A percentile compares a stretch with the other conserved stretches of the same genome.
These are phyloP conservation scores for Lepidium didymum DNA, from an alignment of 345 rosid genomes.

Conservation along the genomic window DNA sequence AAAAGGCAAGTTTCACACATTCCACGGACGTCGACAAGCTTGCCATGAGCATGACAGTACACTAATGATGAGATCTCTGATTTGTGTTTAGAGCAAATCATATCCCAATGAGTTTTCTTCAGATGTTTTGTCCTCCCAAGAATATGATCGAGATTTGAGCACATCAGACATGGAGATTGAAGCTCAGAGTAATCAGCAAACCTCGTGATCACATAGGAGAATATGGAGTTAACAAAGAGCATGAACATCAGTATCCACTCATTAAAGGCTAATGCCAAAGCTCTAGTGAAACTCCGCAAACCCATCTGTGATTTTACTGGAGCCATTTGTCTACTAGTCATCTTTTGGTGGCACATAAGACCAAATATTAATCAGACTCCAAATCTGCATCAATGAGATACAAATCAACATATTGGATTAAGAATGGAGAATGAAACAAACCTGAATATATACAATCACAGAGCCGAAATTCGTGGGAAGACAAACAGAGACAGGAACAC, in stretches of 20 bases:
- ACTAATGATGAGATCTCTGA: constrained; percentile 79
- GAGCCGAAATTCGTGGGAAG: neutral
- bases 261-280: constrained; percentile 56
- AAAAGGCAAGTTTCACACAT: constrained; percentile 78
- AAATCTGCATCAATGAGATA: constrained; percentile 21
- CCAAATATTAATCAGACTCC: constrained; percentile 8
- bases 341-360: constrained; percentile 18
- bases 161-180: constrained; percentile 68
- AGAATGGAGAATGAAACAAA: neutral
- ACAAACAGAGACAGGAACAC: constrained; percentile 13
- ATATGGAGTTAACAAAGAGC: constrained; percentile 58
- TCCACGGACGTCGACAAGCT: constrained; percentile 69
- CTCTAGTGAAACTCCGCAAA: constrained; percentile 34
- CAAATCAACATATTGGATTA: neutral
- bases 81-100: constrained; percentile 72
- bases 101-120: constrained; percentile 53
- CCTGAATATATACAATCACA: neutral
- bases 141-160: constrained; percentile 87
- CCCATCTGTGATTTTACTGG: constrained; percentile 34
- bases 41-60: constrained; percentile 68
- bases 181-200: constrained; percentile 53
- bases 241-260: constrained; percentile 78
- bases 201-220: constrained; percentile 55
- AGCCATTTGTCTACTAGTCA: constrained; percentile 45
- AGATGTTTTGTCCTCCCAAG: constrained; percentile 35